Conservation (phyloP, 2,329 filamentous ascomycete genomes). For the Aotearoamyces nothofagi region DNA sequence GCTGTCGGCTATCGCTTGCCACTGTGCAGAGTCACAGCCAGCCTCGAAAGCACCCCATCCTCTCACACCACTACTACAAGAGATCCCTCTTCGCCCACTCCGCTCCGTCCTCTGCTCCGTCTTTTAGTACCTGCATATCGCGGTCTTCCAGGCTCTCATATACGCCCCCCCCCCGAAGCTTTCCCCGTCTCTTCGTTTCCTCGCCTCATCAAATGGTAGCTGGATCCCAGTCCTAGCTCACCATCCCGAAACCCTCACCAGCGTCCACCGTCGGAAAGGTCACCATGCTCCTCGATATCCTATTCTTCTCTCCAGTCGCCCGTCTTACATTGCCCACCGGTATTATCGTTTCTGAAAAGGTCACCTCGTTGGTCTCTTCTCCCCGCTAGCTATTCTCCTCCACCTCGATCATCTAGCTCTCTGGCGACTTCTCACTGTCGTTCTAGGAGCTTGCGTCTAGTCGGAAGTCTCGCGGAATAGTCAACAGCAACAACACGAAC, state of each 20-base stretch:
- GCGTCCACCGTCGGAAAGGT: constrained; percentile 17
- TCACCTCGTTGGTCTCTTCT: constrained; percentile 17
- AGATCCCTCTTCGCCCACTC: neutral
- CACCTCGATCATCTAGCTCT: constrained; percentile 29
- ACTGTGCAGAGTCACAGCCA: constrained; percentile 1
- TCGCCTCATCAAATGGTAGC: constrained; percentile 14
- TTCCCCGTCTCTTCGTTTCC: constrained; percentile 1
- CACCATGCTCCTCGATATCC: constrained; percentile 44
- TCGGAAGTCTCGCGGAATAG: constrained; percentile 25
- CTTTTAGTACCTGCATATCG: too few relatives aligned
- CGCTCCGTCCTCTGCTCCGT: neutral
- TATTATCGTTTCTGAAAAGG: constrained; percentile 39
- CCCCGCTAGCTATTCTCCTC: constrained; percentile 24
- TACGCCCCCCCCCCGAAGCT: constrained; percentile 3
- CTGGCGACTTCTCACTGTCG: constrained; percentile 14
- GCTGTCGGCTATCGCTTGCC: neutral
- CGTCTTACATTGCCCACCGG: constrained; percentile 45
- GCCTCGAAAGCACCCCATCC: neutral
- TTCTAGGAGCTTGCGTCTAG: constrained; percentile 25
- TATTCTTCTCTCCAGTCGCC: constrained; percentile 40
- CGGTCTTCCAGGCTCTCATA: too few relatives aligned
- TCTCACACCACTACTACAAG: neutral
- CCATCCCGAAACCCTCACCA: constrained; percentile 17
- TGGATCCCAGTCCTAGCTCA: constrained; percentile 14
- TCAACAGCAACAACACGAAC: too few relatives aligned